phyloP scores from a whole-genome alignment of 331 rosid genomes.

The Pyracantha coccinea region DNA sequence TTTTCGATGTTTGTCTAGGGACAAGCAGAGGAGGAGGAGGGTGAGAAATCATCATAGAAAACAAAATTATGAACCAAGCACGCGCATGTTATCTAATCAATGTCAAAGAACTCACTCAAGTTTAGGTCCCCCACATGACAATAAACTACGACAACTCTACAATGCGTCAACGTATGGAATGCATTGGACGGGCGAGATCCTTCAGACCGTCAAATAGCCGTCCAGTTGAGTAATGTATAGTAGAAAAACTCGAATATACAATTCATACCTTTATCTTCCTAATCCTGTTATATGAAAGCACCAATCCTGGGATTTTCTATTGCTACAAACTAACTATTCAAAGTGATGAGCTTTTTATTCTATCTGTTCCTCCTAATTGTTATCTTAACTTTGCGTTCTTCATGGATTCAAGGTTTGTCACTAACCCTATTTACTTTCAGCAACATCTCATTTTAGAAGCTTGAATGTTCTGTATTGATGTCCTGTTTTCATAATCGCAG shows the following conservation, averaged over 20 bases:
- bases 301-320: constrained; percentile 31
- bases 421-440: background rate
- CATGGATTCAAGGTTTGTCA: constrained; percentile 40
- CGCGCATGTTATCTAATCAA: constrained; percentile 31
- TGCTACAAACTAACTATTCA: background rate
- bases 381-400: constrained; percentile 22
- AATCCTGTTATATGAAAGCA: constrained; percentile 9
- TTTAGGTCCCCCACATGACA: background rate
- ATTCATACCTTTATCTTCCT: constrained; percentile 4
- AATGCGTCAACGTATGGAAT: background rate
- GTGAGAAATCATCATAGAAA: constrained; percentile 15
- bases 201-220: background rate
- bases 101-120: constrained; percentile 28
- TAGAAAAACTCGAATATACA: constrained; percentile 11
- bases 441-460: background rate
- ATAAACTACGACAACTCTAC: background rate
- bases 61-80: constrained; percentile 28
- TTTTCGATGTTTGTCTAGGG: background rate
- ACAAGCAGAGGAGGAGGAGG: background rate
- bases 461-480: background rate
- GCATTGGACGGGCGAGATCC: background rate
- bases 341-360: constrained; percentile 16
- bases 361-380: constrained; percentile 20
- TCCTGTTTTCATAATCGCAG: constrained; percentile 13
- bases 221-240: background rate